phyloP scores from a whole-genome alignment of 2,329 filamentous ascomycete genomes.

The Aspergillus texensis region DNA sequence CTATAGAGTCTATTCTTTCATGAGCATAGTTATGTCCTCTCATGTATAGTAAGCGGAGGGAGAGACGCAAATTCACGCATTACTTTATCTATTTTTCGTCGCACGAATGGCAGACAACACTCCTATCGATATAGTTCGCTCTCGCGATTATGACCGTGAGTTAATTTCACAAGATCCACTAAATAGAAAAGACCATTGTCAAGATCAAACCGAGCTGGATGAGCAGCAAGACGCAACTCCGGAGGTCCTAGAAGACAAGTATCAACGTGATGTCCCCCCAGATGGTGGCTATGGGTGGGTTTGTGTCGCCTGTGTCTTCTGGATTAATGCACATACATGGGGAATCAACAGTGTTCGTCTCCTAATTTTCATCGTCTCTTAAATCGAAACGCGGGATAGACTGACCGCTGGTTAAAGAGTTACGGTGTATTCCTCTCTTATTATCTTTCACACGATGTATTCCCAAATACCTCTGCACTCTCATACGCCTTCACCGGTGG shows the following conservation, averaged over 20 bases:
- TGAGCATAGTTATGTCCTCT: neutral
- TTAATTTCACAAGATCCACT: neutral
- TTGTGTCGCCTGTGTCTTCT: conserved; percentile 56
- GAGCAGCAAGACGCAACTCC: conserved; percentile 14
- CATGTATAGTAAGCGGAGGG: neutral
- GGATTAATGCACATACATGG: conserved; percentile 74
- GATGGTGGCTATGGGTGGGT: conserved; percentile 67
- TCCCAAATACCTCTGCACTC: conserved; percentile 57
- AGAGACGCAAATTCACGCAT: neutral
- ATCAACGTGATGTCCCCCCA: conserved; percentile 40
- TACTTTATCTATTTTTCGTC: neutral
- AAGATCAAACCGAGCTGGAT: conserved; percentile 8
- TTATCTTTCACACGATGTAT: conserved; percentile 59
- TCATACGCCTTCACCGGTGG: conserved; percentile 64
- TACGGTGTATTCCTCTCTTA: conserved; percentile 63
- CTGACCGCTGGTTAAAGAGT: conserved; percentile 30
- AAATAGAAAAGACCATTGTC: neutral
- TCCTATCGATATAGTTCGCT: conserved; percentile 34
- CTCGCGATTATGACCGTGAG: conserved; percentile 18
- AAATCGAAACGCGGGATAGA: neutral
- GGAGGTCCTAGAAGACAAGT: conserved; percentile 32
- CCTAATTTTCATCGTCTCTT: neutral
- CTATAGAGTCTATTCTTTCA: neutral
- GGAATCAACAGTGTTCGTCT: conserved; percentile 65
- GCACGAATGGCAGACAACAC: conserved; percentile 35